Base-by-base conservation (phyloP, 2,329 filamentous ascomycete species). In the Eutypella sp. region DNA sequence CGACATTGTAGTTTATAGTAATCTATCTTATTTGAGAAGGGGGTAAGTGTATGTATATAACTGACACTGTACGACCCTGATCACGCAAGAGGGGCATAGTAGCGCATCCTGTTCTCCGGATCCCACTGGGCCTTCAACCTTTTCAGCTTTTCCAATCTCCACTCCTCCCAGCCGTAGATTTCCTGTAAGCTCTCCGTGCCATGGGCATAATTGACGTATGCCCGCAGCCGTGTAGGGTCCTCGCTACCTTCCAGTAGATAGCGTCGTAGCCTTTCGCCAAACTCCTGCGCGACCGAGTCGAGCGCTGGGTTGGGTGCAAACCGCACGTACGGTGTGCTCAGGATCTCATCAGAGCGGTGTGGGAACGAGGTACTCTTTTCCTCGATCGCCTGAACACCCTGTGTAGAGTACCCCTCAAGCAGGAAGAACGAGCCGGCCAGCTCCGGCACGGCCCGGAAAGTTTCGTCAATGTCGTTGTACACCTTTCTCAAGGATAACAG, bases 171-270 rank as follows among this genome's bases (percentile, higher is more conserved):
- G 11, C 54, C 54, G 29, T 55, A 57, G 2, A 56, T 45, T 1
- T 41, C 54, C 6, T 33, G 41, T 1, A 53, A 33, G 19, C 16
- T 8, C 37, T 57, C 54, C 11, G 48, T 47, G 3, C 54, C 54
- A 20, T 56, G n/a, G 1, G 52, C 54, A 34, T 56, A 54, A 20
- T 56, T 53, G 7, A 57, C 50, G n/a, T 57, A 53, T 11, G 50
- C 50, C 9, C 44, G 47, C 1, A 57, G 47, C 27, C 46, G 50
- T 1, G 10, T 15, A 4, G 53, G 53, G 20, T 55, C 53, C 8
- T 52, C 49, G 29, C 53, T 57, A 3, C 41, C 52, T 2, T 53
- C 47, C 0, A 56, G 48, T 13, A 56, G 16, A 41, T 48, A 40
- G 1, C 31, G 4, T 2, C 42, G 53, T 24, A 57, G 40, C 22